Base-by-base conservation (phyloP, 768 basidiomycete species). In the Cubamyces lactineus region DNA sequence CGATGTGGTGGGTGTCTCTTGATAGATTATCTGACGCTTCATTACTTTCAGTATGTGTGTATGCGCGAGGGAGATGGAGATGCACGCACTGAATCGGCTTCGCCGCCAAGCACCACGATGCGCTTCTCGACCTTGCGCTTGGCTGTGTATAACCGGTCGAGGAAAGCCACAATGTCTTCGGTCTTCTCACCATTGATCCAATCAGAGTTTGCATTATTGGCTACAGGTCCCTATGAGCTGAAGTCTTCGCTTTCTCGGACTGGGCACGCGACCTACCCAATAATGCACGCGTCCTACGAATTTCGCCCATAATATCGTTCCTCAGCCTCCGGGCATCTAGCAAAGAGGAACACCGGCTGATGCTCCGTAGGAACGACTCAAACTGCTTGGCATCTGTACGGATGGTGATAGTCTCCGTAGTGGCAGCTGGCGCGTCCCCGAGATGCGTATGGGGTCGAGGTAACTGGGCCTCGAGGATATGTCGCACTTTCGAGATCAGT, bases 221-320 rank as follows among this genome's bases (percentile, higher is more conserved):
- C 92, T 92, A 43, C 47, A 8, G 21, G 45, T 15, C 11, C 17
- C 3, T 21, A 53, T 21, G 41, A 23, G 19, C 17, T 40, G 28
- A 11, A 5, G 30, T 2, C 24, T 11, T 30, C 24, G 6, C 13
- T 3, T 16, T 23, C 17, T 15, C 46, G 46, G 3, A 17, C 42
- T 13, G 30, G 17, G 4, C 17, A 26, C 34, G 34, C 34, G 34
- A 48, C 80, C 59, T 69, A 92, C 92, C 89, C 19, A 94, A 80
- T 30, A 89, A 71, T 41, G 87, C 68, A 53, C 91, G 83, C 7
- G 94, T 95, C 68, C 87, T 82, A 62, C 96, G 77, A 45, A 96
- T 92, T 77, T 98, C 95, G n/a, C 92, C 85, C 64, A 90, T 86
- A 39, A 99, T 83, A 68, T 99, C 97, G 65, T 92, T 96, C 76